Evolutionary conservation across 2,329 filamentous ascomycete genomes (phyloP).

Genomic region (Alternaria viburni): DNA sequence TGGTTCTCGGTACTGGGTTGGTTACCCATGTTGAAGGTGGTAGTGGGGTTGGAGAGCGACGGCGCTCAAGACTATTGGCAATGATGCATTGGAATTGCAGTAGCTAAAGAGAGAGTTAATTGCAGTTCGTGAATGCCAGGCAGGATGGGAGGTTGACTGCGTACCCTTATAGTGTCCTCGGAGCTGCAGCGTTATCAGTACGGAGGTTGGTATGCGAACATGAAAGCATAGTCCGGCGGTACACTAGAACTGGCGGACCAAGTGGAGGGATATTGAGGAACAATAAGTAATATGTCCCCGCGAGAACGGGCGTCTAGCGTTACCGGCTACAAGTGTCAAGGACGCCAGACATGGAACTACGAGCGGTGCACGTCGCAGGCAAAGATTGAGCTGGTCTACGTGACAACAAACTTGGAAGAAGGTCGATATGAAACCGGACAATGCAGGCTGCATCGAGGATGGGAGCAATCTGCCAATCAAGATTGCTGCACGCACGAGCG

Average conservation of each 20-base stretch:
- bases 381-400: slow-evolving; percentile 23
- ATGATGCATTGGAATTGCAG: slow-evolving; percentile 21
- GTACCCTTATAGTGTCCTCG: slow-evolving; percentile 20
- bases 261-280: slow-evolving; percentile 18
- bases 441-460: slow-evolving; percentile 23
- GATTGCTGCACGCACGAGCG: slow-evolving; percentile 9
- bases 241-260: slow-evolving; percentile 15
- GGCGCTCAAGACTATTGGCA: slow-evolving; percentile 19
- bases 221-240: slow-evolving; percentile 15
- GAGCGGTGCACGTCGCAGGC: slow-evolving; percentile 27
- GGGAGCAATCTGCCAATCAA: slow-evolving; percentile 36
- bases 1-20: slow-evolving; percentile 31
- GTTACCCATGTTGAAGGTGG: slow-evolving; percentile 39
- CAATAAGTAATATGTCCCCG: slow-evolving; percentile 16
- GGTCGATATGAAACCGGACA: slow-evolving; percentile 39
- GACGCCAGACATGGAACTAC: slow-evolving; percentile 22
- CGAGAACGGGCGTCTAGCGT: slow-evolving; percentile 22
- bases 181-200: slow-evolving; percentile 10
- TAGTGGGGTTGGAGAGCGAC: slow-evolving; percentile 25
- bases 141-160: slow-evolving; percentile 8
- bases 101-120: slow-evolving; percentile 13
- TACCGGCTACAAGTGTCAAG: slow-evolving; percentile 19
- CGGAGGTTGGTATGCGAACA: slow-evolving; percentile 26
- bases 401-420: slow-evolving; percentile 47
- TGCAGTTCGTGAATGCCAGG: slow-evolving; percentile 16